Evolutionary conservation across 352 stramenopile genomes (phyloP).

Genomic region (Phytophthora sp.): DNA sequence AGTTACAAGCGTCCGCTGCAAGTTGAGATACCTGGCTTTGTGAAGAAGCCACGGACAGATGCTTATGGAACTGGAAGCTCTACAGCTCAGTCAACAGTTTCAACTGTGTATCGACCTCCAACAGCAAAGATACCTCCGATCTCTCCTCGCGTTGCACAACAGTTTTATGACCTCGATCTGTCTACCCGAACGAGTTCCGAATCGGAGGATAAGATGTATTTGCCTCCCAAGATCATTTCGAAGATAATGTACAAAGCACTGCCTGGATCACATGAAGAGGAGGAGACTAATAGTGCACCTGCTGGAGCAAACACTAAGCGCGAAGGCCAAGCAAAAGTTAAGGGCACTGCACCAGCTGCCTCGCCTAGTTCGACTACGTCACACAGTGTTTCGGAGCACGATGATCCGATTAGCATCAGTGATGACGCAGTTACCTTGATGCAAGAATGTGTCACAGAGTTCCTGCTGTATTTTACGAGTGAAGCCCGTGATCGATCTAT

Average conservation of each 20-base stretch:
- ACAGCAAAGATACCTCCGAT: conserved; percentile 35
- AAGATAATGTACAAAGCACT: conserved; percentile 79
- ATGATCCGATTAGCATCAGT: conserved; percentile 67
- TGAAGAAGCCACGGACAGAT: conserved; percentile 34
- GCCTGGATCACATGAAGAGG: conserved; percentile 16
- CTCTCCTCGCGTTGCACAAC: conserved; percentile 62
- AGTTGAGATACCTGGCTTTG: conserved; percentile 19
- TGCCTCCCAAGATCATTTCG: conserved; percentile 65
- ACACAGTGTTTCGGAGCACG: conserved; percentile 2
- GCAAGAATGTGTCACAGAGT: conserved; percentile 88
- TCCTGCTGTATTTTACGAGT: conserved; percentile 83
- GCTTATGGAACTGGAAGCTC: too few relatives aligned
- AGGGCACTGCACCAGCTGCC: conserved; percentile 4
- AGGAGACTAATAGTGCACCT: neutral
- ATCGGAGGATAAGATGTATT: conserved; percentile 79
- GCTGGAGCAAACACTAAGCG: conserved; percentile 3
- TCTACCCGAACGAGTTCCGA: conserved; percentile 61
- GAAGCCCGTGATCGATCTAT: conserved; percentile 73
- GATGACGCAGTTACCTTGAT: conserved; percentile 81
- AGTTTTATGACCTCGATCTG: conserved; percentile 75
- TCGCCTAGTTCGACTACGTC: too few relatives aligned
- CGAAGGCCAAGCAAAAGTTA: conserved; percentile 1
- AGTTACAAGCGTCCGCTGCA: conserved; percentile 37
- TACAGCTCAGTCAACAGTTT: too few relatives aligned
- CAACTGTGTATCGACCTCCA: conserved; percentile 4